Percentiles rank a stretch among this genome's conserved stretches.
Conservation (phyloP, 192 early-diverging fungal species). For the Fimicolochytrium jonesii region DNA sequence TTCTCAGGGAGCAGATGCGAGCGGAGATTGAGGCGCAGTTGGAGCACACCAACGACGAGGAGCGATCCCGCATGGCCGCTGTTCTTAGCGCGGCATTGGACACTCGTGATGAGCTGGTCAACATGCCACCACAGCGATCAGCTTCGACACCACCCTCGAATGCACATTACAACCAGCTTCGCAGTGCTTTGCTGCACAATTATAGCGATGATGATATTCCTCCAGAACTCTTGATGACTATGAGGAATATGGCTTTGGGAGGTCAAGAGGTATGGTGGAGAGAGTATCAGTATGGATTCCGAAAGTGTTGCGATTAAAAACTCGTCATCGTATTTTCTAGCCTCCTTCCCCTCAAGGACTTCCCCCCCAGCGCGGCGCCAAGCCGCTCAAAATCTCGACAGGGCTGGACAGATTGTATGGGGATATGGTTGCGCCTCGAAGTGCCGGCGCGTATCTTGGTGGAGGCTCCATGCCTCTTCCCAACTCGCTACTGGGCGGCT, state of each 20-base stretch:
- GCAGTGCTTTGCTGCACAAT: slow-evolving; percentile 16
- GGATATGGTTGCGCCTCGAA: slow-evolving; percentile 15
- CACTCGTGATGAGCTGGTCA: slow-evolving; percentile 50
- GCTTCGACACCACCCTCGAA: slow-evolving; percentile 66
- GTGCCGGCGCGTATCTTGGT: slow-evolving; percentile 19
- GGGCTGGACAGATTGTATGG: slow-evolving; percentile 20
- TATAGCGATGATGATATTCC: slow-evolving; percentile 30
- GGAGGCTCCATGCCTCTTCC: neutral
- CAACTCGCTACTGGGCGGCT: neutral
- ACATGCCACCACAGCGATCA: slow-evolving; percentile 53
- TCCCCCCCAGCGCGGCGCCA: too few relatives aligned
- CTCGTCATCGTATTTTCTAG: too few relatives aligned
- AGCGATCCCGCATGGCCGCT: slow-evolving; percentile 50
- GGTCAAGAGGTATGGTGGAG: too few relatives aligned
- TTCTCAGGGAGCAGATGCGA: slow-evolving; percentile 28
- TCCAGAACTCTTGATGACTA: slow-evolving; percentile 46
- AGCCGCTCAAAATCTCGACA: slow-evolving; percentile 16
- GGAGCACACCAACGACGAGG: slow-evolving; percentile 46
- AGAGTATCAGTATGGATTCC: too few relatives aligned
- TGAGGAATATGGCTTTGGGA: slow-evolving; percentile 47
- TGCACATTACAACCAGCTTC: slow-evolving; percentile 42
- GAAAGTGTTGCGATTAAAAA: too few relatives aligned
- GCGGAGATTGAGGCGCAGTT: slow-evolving; percentile 35
- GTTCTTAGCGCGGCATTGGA: slow-evolving; percentile 62
- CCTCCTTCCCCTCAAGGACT: too few relatives aligned